phyloP scores from a whole-genome alignment of 2,329 filamentous ascomycete species.

The Podosphaera fusca region DNA sequence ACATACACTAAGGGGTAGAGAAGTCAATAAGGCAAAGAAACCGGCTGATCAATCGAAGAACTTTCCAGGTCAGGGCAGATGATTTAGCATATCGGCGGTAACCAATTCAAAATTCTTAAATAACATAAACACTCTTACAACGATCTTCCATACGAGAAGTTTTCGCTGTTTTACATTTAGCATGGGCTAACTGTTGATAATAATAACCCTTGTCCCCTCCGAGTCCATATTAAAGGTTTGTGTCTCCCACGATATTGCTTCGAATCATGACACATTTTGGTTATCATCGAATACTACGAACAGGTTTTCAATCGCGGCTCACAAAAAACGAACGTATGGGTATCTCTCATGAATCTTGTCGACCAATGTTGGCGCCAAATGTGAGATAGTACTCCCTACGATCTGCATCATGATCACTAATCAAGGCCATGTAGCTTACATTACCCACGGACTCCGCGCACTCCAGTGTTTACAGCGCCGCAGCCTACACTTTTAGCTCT shows the following conservation, averaged over 20 bases:
- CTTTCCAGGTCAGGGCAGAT: neutral
- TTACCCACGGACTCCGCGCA: constrained; percentile 27
- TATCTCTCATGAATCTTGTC: constrained; percentile 26
- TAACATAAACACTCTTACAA: neutral
- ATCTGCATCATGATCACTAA: neutral
- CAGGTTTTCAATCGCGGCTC: neutral
- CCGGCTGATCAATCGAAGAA: neutral
- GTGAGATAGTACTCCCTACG: constrained; percentile 18
- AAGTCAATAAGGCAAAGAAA: neutral
- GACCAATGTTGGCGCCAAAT: constrained; percentile 30
- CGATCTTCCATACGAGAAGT: neutral
- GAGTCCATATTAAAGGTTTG: neutral
- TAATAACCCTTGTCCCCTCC: neutral
- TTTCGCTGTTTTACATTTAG: neutral
- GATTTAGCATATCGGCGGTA: neutral
- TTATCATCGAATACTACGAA: neutral
- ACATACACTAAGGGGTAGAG: neutral
- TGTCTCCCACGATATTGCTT: neutral
- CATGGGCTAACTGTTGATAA: neutral
- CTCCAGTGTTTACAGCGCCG: constrained; percentile 27
- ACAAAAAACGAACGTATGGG: constrained; percentile 12
- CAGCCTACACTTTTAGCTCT: constrained; percentile 16
- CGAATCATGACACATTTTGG: neutral
- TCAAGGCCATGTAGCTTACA: constrained; percentile 12
- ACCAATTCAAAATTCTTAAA: neutral